phyloP scores from a whole-genome alignment of 371 early-diverging fungal species.

The Apophysomyces sp. region DNA sequence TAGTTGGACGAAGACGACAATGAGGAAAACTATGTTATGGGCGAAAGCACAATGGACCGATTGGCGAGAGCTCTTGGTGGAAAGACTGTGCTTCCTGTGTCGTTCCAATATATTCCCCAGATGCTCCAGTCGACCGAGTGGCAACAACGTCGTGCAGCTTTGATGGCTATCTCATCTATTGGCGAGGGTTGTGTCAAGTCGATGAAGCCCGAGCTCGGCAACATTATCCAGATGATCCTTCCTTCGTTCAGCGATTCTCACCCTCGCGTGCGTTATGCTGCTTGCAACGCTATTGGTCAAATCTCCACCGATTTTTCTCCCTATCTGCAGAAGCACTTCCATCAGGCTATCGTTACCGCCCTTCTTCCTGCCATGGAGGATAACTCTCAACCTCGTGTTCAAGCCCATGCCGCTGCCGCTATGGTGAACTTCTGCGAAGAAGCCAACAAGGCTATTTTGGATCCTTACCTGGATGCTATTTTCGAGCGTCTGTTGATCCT shows the following conservation, averaged over 20 bases:
- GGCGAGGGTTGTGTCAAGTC: constrained; percentile 94
- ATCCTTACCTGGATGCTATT: constrained; percentile 87
- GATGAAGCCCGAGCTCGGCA: constrained; percentile 87
- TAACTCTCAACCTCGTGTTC: constrained; percentile 75
- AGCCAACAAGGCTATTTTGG: constrained; percentile 72
- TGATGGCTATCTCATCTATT: constrained; percentile 93
- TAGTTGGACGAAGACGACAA: constrained; percentile 87
- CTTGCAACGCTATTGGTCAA: constrained; percentile 95
- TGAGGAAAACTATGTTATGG: constrained; percentile 85
- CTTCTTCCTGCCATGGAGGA: constrained; percentile 92
- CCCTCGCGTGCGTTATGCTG: constrained; percentile 94
- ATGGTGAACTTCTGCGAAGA: constrained; percentile 96
- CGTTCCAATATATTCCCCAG: constrained; percentile 87
- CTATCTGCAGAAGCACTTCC: constrained; percentile 78
- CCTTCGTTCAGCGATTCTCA: constrained; percentile 90
- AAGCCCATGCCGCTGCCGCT: constrained; percentile 95
- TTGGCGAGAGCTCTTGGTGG: constrained; percentile 89
- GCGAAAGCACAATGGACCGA: constrained; percentile 95
- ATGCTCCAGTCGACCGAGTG: constrained; percentile 89
- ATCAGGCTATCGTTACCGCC: constrained; percentile 70
- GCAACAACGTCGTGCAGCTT: constrained; percentile 91
- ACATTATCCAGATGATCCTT: constrained; percentile 80
- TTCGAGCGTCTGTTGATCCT: constrained; percentile 84
- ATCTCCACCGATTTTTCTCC: constrained; percentile 96
- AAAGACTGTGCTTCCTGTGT: constrained; percentile 82